phyloP scores from a whole-genome alignment of 23 red algal species.

The Gracilaria domingensis region DNA sequence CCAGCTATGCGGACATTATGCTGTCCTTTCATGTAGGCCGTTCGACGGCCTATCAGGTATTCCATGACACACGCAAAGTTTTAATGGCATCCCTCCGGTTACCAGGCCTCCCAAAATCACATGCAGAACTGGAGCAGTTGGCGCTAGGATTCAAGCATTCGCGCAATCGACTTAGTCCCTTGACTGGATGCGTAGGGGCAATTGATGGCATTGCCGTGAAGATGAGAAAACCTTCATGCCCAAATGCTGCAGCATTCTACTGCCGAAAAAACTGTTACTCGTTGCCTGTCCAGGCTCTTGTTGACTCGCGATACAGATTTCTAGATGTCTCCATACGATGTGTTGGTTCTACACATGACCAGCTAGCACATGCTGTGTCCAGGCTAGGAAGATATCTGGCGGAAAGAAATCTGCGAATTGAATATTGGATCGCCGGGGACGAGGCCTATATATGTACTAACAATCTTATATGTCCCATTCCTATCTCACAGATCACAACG shows the following conservation, averaged over 20 bases:
- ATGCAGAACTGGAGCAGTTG: background rate
- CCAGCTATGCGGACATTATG: conserved; percentile 9
- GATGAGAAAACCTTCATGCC: conserved; percentile 17
- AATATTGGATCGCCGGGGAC: conserved; percentile 20
- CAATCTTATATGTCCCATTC: conserved; percentile 8
- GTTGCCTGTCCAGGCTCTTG: conserved; percentile 20
- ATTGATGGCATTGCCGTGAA: conserved; percentile 28
- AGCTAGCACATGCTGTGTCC: conserved; percentile 5
- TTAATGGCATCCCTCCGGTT: background rate
- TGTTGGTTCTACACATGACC: conserved; percentile 25
- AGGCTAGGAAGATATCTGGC: background rate
- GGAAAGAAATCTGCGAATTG: background rate
- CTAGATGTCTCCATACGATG: conserved; percentile 21
- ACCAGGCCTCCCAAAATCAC: background rate
- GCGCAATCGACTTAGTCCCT: background rate
- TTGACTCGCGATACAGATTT: conserved; percentile 31
- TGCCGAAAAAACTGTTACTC: conserved; percentile 22
- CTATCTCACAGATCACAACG: background rate
- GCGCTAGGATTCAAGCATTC: conserved; percentile 16
- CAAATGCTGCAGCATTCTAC: background rate
- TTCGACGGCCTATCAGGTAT: conserved; percentile 4
- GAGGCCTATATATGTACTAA: conserved; percentile 22
- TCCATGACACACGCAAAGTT: background rate
- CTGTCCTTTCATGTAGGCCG: background rate
- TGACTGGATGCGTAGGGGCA: background rate